These are phyloP conservation scores for Phytophthora constricta DNA, from an alignment of 352 stramenopile species.

Conservation along the genomic window DNA sequence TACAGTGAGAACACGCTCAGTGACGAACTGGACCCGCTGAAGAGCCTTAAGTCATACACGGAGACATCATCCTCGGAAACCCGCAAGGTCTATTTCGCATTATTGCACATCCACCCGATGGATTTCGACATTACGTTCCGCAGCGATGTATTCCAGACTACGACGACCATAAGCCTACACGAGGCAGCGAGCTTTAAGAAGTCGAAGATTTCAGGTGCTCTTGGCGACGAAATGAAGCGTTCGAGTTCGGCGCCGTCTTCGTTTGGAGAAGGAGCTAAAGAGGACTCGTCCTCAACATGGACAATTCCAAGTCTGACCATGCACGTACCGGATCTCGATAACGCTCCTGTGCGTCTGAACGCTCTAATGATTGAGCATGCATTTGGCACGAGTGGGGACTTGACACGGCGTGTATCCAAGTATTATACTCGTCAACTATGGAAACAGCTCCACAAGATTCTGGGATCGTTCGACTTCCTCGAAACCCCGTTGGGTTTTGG, in stretches of 20 bases:
- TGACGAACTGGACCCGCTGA: constrained; percentile 81
- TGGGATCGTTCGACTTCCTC: constrained; percentile 90
- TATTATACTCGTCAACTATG: constrained; percentile 90
- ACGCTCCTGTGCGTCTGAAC: constrained; percentile 84
- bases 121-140: constrained; percentile 90
- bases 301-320: constrained; percentile 88
- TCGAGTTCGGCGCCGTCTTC: constrained; percentile 30
- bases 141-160: constrained; percentile 85
- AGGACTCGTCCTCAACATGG: constrained; percentile 72
- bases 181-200: constrained; percentile 64
- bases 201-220: constrained; percentile 30
- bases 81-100: constrained; percentile 89
- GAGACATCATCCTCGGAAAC: constrained; percentile 72
- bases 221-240: constrained; percentile 39
- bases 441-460: constrained; percentile 90
- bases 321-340: constrained; percentile 90
- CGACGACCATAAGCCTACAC: constrained; percentile 59
- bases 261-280: constrained; percentile 32
- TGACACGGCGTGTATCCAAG: constrained; percentile 86
- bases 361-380: constrained; percentile 90
- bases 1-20: constrained; percentile 82
- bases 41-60: constrained; percentile 71
- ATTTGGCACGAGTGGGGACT: constrained; percentile 87
- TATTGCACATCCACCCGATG: constrained; percentile 89
- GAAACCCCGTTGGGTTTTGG: constrained; percentile 91